phyloP scores from a whole-genome alignment of 2,329 filamentous ascomycete genomes.

The Clarireedia hainanense region DNA sequence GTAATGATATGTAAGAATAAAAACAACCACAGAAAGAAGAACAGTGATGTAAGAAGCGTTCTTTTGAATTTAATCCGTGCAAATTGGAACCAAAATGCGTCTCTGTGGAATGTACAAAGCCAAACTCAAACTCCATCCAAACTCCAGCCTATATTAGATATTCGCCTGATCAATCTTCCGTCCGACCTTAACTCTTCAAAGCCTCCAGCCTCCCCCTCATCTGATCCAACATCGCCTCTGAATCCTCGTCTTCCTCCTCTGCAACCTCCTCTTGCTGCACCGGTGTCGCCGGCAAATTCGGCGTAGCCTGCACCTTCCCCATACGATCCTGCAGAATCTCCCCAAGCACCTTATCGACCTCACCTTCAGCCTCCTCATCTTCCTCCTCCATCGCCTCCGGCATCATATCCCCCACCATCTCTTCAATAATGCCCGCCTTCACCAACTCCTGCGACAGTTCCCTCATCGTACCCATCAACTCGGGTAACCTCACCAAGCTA shows the following conservation, averaged over 20 bases:
- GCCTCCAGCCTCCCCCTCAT: slow-evolving; percentile 91
- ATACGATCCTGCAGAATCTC: slow-evolving; percentile 83
- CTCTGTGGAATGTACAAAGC: neutral
- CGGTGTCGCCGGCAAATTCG: slow-evolving; percentile 44
- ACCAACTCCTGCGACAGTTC: slow-evolving; percentile 82
- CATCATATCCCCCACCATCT: slow-evolving; percentile 85
- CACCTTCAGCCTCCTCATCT: slow-evolving; percentile 67
- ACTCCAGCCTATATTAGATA: neutral
- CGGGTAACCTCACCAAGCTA: slow-evolving; percentile 71
- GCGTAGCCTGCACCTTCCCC: slow-evolving; percentile 54
- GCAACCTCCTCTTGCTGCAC: slow-evolving; percentile 44
- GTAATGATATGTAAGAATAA: too few relatives aligned
- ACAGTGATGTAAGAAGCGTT: too few relatives aligned
- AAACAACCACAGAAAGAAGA: too few relatives aligned
- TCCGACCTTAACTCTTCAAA: slow-evolving; percentile 62
- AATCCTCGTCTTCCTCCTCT: slow-evolving; percentile 74
- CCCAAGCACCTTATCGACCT: slow-evolving; percentile 87
- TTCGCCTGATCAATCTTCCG: neutral
- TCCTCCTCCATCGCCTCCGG: slow-evolving; percentile 68
- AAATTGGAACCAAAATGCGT: neutral
- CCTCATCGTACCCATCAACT: slow-evolving; percentile 82
- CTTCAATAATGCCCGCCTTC: slow-evolving; percentile 93
- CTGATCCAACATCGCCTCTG: slow-evolving; percentile 84
- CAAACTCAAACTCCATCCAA: neutral
- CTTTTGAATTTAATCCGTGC: neutral